Evolutionary conservation across 129 eudicot species (phyloP), one percentile per base, ranked within the genome.

Genomic region (Solidago caesia): DNA sequence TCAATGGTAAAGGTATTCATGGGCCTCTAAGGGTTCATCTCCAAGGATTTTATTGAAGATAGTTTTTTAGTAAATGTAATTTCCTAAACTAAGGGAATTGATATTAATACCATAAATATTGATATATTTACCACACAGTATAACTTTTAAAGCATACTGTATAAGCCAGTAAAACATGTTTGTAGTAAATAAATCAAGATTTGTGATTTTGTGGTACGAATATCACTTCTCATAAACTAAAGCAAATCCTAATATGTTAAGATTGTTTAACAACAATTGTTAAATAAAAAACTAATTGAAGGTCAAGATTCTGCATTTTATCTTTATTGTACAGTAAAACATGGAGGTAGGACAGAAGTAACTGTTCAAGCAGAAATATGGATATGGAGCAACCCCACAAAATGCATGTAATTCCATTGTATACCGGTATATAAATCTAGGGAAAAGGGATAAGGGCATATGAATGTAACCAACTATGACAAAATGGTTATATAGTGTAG

Each of bases 381-480:
- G 47, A 71, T 14, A 55, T 41, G 33, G 7, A 51, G 14, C 70
- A 43, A 65, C 70, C 51, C 52, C 51, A 43, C 70, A 13, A 70
- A 51, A 70, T 51, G 74, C 74, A 69, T 69, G 39, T 1, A 1
- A 33, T 33, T 2, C 39, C n/a, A 2, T 51, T 69, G n/a, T 69
- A 33, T 33, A 10, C n/a, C n/a, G n/a, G n/a, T n/a, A n/a, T n/a
- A n/a, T n/a, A n/a, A n/a, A n/a, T n/a, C n/a, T n/a, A n/a, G n/a
- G n/a, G n/a, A n/a, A n/a, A n/a, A n/a, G n/a, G n/a, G n/a, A n/a
- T n/a, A n/a, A n/a, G n/a, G n/a, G n/a, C n/a, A n/a, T n/a, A n/a
- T n/a, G n/a, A n/a, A n/a, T n/a, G n/a, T n/a, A n/a, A n/a, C n/a
- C n/a, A n/a, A n/a, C n/a, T n/a, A n/a, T n/a, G n/a, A n/a, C n/a